Base-by-base conservation (phyloP, 768 basidiomycete species). In the Favolaschia claudopus region DNA sequence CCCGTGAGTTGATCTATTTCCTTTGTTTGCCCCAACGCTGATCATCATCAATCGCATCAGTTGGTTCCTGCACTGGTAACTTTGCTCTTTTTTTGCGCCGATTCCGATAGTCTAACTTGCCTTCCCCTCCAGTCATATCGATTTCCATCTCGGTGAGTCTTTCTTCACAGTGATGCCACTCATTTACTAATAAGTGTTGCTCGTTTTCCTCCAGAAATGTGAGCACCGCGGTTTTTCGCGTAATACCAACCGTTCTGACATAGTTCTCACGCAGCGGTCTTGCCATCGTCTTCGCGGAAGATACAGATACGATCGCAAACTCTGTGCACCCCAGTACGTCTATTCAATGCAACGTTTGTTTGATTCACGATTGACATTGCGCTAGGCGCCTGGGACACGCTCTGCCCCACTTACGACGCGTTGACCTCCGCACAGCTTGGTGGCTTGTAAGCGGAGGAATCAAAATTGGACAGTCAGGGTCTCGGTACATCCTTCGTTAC, bases 141-240 rank as follows among this genome's bases (percentile, higher is more conserved):
- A 81, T 55, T 82, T 80, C 77, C 77, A 82, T 65, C 68, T 81
- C 20, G 76, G 77, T 49, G 60, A 63, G 71, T 76, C 37, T 55
- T 74, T 55, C 27, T 20, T 8, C 13, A 2, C 42, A 15, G 13
- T 44, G n/a, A n/a, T 45, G 34, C 31, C 28, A 27, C 33, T 47
- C 20, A 28, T 42, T 22, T 5, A 49, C 49, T 17, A 22, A 28
- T 49, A 12, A 7, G 3, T n/a, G n/a, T n/a, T n/a, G n/a, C n/a
- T n/a, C n/a, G n/a, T n/a, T n/a, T n/a, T n/a, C n/a, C n/a, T n/a
- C n/a, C n/a, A n/a, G n/a, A n/a, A n/a, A n/a, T n/a, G n/a, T n/a
- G n/a, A n/a, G n/a, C n/a, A n/a, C n/a, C n/a, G n/a, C n/a, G n/a
- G n/a, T n/a, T n/a, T n/a, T n/a, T n/a, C n/a, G n/a, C n/a, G n/a